phyloP scores from a whole-genome alignment of 2,329 filamentous ascomycete species.

The Colletotrichum aenigma region DNA sequence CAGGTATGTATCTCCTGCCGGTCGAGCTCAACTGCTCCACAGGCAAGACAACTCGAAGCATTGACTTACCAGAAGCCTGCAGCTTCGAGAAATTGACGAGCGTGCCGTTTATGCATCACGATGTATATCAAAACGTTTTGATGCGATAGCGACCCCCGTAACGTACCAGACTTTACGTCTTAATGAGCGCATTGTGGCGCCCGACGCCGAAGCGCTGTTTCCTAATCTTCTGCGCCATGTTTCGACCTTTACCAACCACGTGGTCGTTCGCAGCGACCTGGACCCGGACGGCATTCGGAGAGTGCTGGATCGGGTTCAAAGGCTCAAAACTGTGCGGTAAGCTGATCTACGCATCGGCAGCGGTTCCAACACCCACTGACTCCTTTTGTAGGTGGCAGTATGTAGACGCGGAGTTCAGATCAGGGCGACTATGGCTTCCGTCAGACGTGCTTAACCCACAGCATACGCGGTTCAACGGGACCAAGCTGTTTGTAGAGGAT shows the following conservation, averaged over 20 bases:
- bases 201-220: slow-evolving; percentile 34
- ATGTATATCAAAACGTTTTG: slow-evolving; percentile 41
- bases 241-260: slow-evolving; percentile 41
- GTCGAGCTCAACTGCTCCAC: background rate
- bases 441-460: slow-evolving; percentile 39
- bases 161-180: slow-evolving; percentile 42
- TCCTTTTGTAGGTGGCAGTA: slow-evolving; percentile 41
- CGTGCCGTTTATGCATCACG: slow-evolving; percentile 37
- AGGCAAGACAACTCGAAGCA: background rate
- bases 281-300: slow-evolving; percentile 37
- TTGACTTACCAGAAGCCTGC: slow-evolving; percentile 11
- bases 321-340: slow-evolving; percentile 45
- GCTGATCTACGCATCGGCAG: background rate
- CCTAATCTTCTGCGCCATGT: slow-evolving; percentile 39
- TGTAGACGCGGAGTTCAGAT: slow-evolving; percentile 31
- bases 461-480: slow-evolving; percentile 30
- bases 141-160: slow-evolving; percentile 47
- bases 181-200: slow-evolving; percentile 39
- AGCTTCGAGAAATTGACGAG: slow-evolving; percentile 44
- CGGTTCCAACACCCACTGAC: background rate
- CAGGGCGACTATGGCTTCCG: slow-evolving; percentile 37
- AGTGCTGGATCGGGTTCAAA: slow-evolving; percentile 38
- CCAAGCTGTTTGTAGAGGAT: slow-evolving; percentile 43
- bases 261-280: slow-evolving; percentile 44
- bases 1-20: slow-evolving; percentile 33